Evolutionary conservation across 768 basidiomycete genomes (phyloP).

Genomic region (Obba rivulosa): DNA sequence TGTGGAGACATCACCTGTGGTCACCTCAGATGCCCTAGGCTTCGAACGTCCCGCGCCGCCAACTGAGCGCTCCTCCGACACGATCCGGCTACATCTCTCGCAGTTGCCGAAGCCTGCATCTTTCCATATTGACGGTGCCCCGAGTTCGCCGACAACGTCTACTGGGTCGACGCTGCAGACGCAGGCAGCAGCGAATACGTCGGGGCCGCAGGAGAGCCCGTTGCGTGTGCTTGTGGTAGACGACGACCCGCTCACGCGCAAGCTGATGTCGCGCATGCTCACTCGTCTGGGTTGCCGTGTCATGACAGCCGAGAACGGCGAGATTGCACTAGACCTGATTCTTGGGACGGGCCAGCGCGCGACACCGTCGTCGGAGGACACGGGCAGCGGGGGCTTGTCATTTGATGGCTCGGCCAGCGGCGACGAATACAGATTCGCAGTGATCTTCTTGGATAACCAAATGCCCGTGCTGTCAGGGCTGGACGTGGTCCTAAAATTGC

Average conservation of each 20-base stretch:
- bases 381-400: conserved; percentile 29
- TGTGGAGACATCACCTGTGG: conserved; percentile 4
- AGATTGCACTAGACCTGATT: conserved; percentile 69
- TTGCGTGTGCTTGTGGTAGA: conserved; percentile 76
- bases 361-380: conserved; percentile 24
- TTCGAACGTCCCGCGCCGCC: conserved; percentile 5
- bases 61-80: conserved; percentile 11
- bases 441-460: conserved; percentile 66
- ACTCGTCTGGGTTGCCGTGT: conserved; percentile 75
- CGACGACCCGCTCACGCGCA: conserved; percentile 76
- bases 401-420: conserved; percentile 6
- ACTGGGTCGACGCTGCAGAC: conserved; percentile 5
- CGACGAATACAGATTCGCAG: conserved; percentile 30
- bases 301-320: conserved; percentile 80
- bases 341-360: conserved; percentile 30
- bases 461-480: conserved; percentile 81
- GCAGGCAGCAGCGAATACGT: background rate
- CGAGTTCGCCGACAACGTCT: conserved; percentile 7
- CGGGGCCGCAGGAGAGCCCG: conserved; percentile 33
- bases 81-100: conserved; percentile 11
- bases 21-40: background rate
- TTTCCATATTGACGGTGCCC: conserved; percentile 14
- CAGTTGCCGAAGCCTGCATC: conserved; percentile 18
- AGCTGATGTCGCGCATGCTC: conserved; percentile 74
- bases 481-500: conserved; percentile 57